Evolutionary conservation across 345 rosid genomes (phyloP), one percentile per base, ranked within the genome.

Genomic region (Laguncularia racemosa): DNA sequence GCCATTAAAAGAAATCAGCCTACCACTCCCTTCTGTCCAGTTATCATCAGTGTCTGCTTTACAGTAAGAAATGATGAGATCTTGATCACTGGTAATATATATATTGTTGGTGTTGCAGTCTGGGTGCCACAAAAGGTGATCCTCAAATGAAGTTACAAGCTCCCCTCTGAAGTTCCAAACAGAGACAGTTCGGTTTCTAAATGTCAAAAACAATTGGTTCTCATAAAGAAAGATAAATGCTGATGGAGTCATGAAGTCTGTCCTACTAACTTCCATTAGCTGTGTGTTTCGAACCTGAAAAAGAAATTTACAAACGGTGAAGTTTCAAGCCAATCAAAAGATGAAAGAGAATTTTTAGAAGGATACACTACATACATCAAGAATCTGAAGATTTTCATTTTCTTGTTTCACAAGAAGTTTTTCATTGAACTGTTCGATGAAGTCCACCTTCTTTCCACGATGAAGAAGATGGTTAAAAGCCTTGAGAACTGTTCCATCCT

Each of bases 371-470:
- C 96, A 70, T 67, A 89, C 99, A 62, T 93, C 99, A 58, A 87
- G 96, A 68, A 93, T 93, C 71, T 93, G 99, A 57, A 93, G 99
- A 71, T 93, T 85, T 78, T 93, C 99, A 58, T 87, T 83, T 67
- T 89, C 97, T 73, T 93, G 98, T 80, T 92, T 92, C 60, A 92
- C 97, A 76, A 92, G 98, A 71, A 92, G 98, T 74, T 92, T 92
- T 63, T 92, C 98, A 67, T 92, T 92, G 71, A 92, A 92, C 44
- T 92, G 98, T 72, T 92, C 98, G 14, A 92, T 92, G 73, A 93
- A 93, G 64, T 93, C 99, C 69, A 93, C 97, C 86, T 89, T 89
- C 80, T 89, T 93, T 72, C 85, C 89, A 45, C 92, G 83, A 72
- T 86, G 96, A 68, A 93, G 96, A 51, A 93, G 79, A 76, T 93